Evolutionary conservation across 2,329 filamentous ascomycete species (phyloP), one percentile per base, ranked within the genome.

Genomic region (Epichloe baconii): DNA sequence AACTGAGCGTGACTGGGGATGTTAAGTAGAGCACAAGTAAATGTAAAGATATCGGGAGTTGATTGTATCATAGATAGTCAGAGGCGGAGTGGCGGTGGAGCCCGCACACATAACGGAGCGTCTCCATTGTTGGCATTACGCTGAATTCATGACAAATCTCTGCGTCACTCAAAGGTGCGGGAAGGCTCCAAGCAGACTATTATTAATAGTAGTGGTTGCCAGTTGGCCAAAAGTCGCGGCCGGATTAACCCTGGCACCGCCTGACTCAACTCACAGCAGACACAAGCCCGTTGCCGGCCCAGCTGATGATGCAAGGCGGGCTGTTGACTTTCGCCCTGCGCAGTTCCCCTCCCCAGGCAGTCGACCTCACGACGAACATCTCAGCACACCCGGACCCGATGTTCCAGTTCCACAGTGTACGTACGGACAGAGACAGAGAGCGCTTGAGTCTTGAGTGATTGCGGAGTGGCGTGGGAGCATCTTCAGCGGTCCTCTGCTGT

Each of bases 351-450:
- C 62, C 62, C 60, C 58, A 46, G 59, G 58, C 61, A 57, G 56
- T 51, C 56, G 55, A 60, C 61, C 67, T 64, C 65, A 66, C 66
- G 63, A 68, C 66, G 68, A 66, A 72, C 63, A 69, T 70, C 67
- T 72, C 68, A 71, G 68, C 66, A 71, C 45, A 46, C 17, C 44
- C 41, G 34, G 46, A 19, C 38, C 43, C 42, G n/a, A 26, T 35
- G 42, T 49, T n/a, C n/a, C n/a, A n/a, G 42, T 49, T 48, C 45
- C 45, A 48, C 50, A 52, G n/a, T 38, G 26, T 23, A 19, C 49
- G 23, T 14, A 23, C 43, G 26, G n/a, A n/a, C n/a, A n/a, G n/a
- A n/a, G 21, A 44, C 12, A 43, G 17, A 43, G 17, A 43, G 14
- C 14, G 36, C n/a, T 38, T 38, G 14, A 38, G 36, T n/a, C n/a